phyloP scores from a whole-genome alignment of 306 rosid species.

The Ceratonia siliqua region DNA sequence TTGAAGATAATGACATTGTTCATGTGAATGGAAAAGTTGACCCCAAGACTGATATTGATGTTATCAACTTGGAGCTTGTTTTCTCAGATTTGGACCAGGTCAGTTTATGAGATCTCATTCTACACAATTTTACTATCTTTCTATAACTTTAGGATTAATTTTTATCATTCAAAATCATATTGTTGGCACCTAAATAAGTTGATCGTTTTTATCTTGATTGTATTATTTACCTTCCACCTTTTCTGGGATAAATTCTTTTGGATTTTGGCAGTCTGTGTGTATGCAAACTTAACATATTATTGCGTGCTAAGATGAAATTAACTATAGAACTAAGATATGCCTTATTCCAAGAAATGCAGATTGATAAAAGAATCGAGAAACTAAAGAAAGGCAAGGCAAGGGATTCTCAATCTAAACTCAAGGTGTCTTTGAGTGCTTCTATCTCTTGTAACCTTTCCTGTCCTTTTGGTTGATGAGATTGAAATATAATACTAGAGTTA shows the following conservation, averaged over 20 bases:
- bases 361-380: conserved; percentile 91
- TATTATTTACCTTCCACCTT: conserved; percentile 21
- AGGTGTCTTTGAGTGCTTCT: conserved; percentile 51
- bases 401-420: conserved; percentile 80
- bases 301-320: conserved; percentile 31
- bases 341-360: conserved; percentile 75
- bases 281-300: conserved; percentile 13
- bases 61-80: conserved; percentile 92
- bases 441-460: neutral
- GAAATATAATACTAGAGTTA: conserved; percentile 2
- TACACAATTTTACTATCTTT: conserved; percentile 18
- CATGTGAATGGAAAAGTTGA: conserved; percentile 93
- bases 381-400: conserved; percentile 86
- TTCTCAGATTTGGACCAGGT: conserved; percentile 98
- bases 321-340: conserved; percentile 57
- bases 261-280: conserved; percentile 4
- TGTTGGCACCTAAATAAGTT: neutral
- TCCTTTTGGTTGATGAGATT: neutral
- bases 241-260: conserved; percentile 12
- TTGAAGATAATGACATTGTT: conserved; percentile 91
- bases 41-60: conserved; percentile 89
- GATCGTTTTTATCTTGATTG: conserved; percentile 17
- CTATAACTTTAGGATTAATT: conserved; percentile 19
- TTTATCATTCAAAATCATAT: conserved; percentile 5
- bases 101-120: conserved; percentile 37